Conservation (phyloP, 768 basidiomycete genomes). For the Russula emetica region DNA sequence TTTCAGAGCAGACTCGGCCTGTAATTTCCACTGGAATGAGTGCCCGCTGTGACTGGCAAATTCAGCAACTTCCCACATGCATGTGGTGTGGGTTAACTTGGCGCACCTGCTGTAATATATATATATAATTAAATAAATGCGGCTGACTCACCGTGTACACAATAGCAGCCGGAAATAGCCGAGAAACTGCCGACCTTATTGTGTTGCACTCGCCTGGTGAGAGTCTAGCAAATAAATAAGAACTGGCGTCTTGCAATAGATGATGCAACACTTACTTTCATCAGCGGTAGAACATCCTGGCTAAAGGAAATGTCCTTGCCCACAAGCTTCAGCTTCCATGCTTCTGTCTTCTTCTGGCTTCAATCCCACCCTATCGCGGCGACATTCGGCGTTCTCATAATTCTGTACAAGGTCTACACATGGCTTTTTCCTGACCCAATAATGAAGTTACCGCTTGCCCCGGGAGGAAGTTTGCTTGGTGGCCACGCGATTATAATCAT, state of each 20-base stretch:
- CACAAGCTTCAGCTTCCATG: not conserved
- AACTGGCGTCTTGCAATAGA: not conserved
- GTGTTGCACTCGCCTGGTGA: not conserved
- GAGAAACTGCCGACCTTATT: not conserved
- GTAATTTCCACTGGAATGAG: not conserved
- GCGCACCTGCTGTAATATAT: no score
- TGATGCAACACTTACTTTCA: not conserved
- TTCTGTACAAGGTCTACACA: slow-evolving; percentile 11
- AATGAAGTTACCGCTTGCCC: slow-evolving; percentile 20
- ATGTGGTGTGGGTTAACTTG: no score
- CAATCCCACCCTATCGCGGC: slow-evolving; percentile 16
- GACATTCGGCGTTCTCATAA: not conserved
- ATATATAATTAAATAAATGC: no score
- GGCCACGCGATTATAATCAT: slow-evolving; percentile 12
- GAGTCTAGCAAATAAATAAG: not conserved
- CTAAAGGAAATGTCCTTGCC: not conserved
- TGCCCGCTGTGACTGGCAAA: no score
- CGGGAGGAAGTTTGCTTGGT: slow-evolving; percentile 10
- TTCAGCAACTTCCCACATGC: no score
- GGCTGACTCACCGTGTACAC: not conserved
- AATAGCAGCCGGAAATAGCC: slow-evolving; percentile 3
- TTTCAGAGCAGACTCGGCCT: not conserved
- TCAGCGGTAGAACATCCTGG: not conserved
- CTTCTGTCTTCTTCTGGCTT: slow-evolving; percentile 2
- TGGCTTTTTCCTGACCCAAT: slow-evolving; percentile 23